phyloP scores from a whole-genome alignment of 2,329 filamentous ascomycete species.

The Podosphaera fusca region DNA sequence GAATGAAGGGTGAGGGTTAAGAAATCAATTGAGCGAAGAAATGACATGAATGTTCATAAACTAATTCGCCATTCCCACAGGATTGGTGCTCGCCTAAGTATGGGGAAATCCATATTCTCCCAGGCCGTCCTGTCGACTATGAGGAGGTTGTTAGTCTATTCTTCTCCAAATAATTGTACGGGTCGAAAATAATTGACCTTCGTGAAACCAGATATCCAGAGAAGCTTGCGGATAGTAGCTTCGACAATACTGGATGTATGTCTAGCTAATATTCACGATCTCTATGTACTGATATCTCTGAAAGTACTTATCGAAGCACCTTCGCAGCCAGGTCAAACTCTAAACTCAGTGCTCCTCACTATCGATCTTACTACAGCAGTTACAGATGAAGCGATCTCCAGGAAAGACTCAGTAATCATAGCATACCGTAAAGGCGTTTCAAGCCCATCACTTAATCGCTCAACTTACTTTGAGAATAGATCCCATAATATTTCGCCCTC shows the following conservation, averaged over 20 bases:
- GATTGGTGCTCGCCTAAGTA: slow-evolving; percentile 4
- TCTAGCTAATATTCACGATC: not conserved
- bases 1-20: too few relatives aligned
- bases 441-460: not conserved
- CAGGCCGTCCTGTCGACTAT: slow-evolving; percentile 53
- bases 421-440: slow-evolving; percentile 47
- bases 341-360: slow-evolving; percentile 53
- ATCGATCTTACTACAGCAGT: slow-evolving; percentile 81
- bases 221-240: slow-evolving; percentile 65
- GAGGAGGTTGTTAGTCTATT: slow-evolving; percentile 44
- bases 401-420: slow-evolving; percentile 56
- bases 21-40: not conserved
- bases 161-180: not conserved
- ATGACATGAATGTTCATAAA: slow-evolving; percentile 8
- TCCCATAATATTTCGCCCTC: slow-evolving; percentile 82
- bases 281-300: not conserved
- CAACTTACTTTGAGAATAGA: slow-evolving; percentile 26
- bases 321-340: slow-evolving; percentile 31
- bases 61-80: slow-evolving; percentile 5
- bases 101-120: slow-evolving; percentile 25
- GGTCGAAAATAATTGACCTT: not conserved
- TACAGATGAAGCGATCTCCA: slow-evolving; percentile 66
- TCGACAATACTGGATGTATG: slow-evolving; percentile 77
- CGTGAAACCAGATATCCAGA: slow-evolving; percentile 53
- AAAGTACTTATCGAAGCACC: slow-evolving; percentile 47